Evolutionary conservation across 352 stramenopile species (phyloP).

Genomic region (Plasmopara halstedii): DNA sequence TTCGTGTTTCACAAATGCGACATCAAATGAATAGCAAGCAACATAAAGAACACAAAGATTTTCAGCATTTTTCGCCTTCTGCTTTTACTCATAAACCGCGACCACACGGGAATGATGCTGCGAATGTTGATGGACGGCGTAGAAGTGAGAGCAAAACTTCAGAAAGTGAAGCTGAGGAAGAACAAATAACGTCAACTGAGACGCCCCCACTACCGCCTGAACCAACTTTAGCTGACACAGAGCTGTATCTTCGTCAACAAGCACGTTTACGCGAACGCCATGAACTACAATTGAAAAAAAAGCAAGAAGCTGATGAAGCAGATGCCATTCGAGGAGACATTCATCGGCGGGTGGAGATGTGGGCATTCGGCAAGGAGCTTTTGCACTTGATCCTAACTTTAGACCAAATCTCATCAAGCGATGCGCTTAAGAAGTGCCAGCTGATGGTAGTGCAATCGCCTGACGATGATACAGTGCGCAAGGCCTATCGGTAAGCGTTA

Average conservation of each 20-base stretch:
- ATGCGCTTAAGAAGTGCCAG: conserved; percentile 67
- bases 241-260: conserved; percentile 79
- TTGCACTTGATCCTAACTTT: conserved; percentile 80
- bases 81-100: conserved; percentile 17
- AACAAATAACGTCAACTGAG: conserved; percentile 14
- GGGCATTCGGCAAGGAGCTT: conserved; percentile 77
- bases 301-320: conserved; percentile 68
- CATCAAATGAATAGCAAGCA: conserved; percentile 77
- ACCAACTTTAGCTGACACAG: conserved; percentile 55
- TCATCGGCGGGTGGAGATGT: conserved; percentile 70
- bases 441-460: conserved; percentile 73
- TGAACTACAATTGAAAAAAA: conserved; percentile 76
- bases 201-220: conserved; percentile 61
- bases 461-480: conserved; percentile 73
- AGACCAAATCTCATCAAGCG: conserved; percentile 69
- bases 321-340: conserved; percentile 72
- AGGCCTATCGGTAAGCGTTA: conserved; percentile 63
- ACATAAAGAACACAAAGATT: conserved; percentile 35
- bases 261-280: conserved; percentile 73
- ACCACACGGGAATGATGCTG: conserved; percentile 21
- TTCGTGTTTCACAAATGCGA: conserved; percentile 77
- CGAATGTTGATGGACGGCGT: conserved; percentile 22
- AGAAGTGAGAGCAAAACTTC: conserved; percentile 50
- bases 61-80: conserved; percentile 3
- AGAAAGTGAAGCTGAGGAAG: conserved; percentile 47